These are phyloP conservation scores for Botryotinia narcissicola DNA, from an alignment of 2,329 filamentous ascomycete genomes.

Conservation along the genomic window DNA sequence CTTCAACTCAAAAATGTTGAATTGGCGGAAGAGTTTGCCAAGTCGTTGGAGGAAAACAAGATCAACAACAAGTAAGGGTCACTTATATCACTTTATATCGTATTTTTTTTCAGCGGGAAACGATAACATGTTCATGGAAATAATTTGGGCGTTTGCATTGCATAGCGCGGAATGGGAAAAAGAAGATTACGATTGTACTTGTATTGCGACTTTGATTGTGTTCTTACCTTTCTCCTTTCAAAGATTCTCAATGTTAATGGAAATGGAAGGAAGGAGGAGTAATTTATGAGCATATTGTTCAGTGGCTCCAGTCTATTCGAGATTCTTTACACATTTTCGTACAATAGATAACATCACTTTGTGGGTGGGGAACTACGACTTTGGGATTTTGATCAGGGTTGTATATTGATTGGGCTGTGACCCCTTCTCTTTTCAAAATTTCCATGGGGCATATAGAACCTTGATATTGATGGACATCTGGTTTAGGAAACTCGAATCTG, in stretches of 20 bases:
- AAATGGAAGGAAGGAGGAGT: background rate
- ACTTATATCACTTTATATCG: background rate
- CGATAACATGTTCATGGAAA: slow-evolving; percentile 7
- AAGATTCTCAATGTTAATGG: background rate
- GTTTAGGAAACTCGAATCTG: background rate
- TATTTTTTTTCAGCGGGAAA: slow-evolving; percentile 6
- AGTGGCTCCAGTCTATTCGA: background rate
- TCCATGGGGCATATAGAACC: slow-evolving; percentile 12
- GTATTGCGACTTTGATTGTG: slow-evolving; percentile 1
- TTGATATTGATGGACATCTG: background rate
- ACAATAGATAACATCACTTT: slow-evolving; percentile 9
- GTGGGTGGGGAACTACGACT: slow-evolving; percentile 13
- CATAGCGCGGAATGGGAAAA: slow-evolving; percentile 13
- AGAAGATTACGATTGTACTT: slow-evolving; percentile 7
- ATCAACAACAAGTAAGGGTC: slow-evolving; percentile 5
- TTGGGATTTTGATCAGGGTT: slow-evolving; percentile 6
- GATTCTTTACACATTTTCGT: background rate
- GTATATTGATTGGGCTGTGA: slow-evolving; percentile 8
- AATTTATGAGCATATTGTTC: background rate
- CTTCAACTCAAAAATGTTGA: slow-evolving; percentile 63
- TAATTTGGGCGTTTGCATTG: slow-evolving; percentile 8
- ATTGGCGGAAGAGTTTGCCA: slow-evolving; percentile 49
- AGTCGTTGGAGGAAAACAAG: slow-evolving; percentile 21
- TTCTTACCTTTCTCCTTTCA: background rate
- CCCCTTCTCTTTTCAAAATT: slow-evolving; percentile 8